phyloP scores from a whole-genome alignment of 208 protist genomes.

The Ichthyophonus hoferi region DNA sequence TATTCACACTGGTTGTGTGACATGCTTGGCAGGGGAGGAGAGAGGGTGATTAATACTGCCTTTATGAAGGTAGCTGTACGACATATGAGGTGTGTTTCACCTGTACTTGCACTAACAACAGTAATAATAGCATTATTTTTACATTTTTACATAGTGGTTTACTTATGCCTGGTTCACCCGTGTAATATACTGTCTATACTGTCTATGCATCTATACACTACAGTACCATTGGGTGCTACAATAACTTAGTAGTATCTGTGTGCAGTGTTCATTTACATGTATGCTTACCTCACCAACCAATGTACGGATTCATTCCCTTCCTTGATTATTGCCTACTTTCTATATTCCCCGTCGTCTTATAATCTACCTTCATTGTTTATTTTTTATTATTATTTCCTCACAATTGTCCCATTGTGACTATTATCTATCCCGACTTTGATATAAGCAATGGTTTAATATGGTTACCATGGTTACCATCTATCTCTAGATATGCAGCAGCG shows the following conservation, averaged over 20 bases:
- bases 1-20: no score
- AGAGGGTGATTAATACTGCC: background rate
- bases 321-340: background rate
- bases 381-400: background rate
- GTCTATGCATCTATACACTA: background rate
- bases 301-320: background rate
- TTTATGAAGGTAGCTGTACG: background rate
- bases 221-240: background rate
- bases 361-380: background rate
- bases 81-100: background rate
- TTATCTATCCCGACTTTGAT: no score
- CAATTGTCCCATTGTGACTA: background rate
- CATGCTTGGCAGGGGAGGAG: background rate
- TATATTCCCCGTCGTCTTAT: background rate
- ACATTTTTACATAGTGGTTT: background rate
- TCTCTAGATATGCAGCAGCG: conserved; percentile 4
- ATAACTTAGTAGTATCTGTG: no score
- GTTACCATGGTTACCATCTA: no score
- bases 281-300: background rate
- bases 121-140: no score
- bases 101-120: no score
- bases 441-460: background rate
- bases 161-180: background rate
- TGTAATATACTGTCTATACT: background rate
- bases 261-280: background rate